Evolutionary conservation across 768 basidiomycete genomes (phyloP), one percentile per base, ranked within the genome.

Genomic region (Naganishia kalamii): DNA sequence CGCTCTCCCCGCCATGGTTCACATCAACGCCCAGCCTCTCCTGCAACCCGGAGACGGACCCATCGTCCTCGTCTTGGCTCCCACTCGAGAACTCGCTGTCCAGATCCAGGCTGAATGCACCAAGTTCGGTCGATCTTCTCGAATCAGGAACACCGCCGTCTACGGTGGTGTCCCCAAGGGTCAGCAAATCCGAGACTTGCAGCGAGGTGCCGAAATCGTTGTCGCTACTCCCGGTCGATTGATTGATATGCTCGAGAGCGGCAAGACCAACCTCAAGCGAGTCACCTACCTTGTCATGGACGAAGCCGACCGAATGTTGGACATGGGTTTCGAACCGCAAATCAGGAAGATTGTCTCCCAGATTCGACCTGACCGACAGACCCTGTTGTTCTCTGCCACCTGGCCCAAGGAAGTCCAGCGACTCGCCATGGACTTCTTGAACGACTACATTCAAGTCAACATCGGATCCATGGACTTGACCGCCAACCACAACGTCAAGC

Each of bases 251-350:
- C 85, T 99, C 29, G 96, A 99, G 81, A 85, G 85, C 0, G 87
- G 89, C 75, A 96, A 96, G 81, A 98, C 93, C 23, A 98, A 98
- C 79, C 84, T 99, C 60, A 89, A 89, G 64, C 87, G 96, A 44
- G 84, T 99, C 63, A 99, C 96, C 23, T 99, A 98, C 79, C 84
- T 99, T 43, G 96, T 99, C 75, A 90, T 99, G 87, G 96, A 99
- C 75, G 96, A 99, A 80, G 96, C 96, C 48, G 96, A 99, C 82
- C 90, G 96, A 75, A 99, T 99, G 96, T 84, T 99, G 69, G 96
- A 99, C 82, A 99, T 99, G 96, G 96, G 96, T 83, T 99, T 99
- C 81, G 96, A 99, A 81, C 96, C 96, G 60, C 96, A 99, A 79
- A 98, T 99, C 76, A 85, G 93, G 76, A 98, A 98, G 81, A 97